phyloP scores from a whole-genome alignment of 495 filamentous ascomycete genomes.

The Cenococcum geophilum region DNA sequence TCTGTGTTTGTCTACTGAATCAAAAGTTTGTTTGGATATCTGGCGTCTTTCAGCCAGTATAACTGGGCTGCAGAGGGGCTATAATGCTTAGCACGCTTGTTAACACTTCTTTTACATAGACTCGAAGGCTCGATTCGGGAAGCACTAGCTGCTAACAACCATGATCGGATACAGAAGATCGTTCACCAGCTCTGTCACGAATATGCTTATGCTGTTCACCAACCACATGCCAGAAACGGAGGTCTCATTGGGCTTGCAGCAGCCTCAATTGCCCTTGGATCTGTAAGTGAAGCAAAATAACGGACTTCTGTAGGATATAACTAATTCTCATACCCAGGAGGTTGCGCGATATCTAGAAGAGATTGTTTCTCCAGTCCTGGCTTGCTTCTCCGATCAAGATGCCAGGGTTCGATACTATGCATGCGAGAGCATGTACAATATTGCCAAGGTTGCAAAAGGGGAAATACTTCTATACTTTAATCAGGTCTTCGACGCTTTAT shows the following conservation, averaged over 20 bases:
- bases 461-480: slow-evolving; percentile 97
- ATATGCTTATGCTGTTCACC: slow-evolving; percentile 95
- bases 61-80: not conserved
- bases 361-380: slow-evolving; percentile 95
- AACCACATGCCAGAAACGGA: slow-evolving; percentile 94
- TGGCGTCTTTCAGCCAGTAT: not conserved
- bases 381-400: slow-evolving; percentile 98
- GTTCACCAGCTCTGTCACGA: slow-evolving; percentile 96
- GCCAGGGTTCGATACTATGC: slow-evolving; percentile 97
- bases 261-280: slow-evolving; percentile 89
- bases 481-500: slow-evolving; percentile 92
- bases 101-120: slow-evolving; percentile 41
- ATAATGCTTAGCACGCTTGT: not conserved
- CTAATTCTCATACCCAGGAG: slow-evolving; percentile 46
- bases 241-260: slow-evolving; percentile 95
- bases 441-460: slow-evolving; percentile 97
- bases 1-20: not conserved
- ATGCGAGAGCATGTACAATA: slow-evolving; percentile 99
- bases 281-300: slow-evolving; percentile 8
- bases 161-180: slow-evolving; percentile 72
- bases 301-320: not conserved
- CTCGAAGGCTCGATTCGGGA: slow-evolving; percentile 90
- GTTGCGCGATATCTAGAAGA: slow-evolving; percentile 84
- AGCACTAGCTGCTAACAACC: slow-evolving; percentile 65
- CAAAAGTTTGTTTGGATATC: not conserved